These are phyloP conservation scores for Suaeda aralocaspica DNA, from an alignment of 148 eudicot genomes.

Conservation along the genomic window DNA sequence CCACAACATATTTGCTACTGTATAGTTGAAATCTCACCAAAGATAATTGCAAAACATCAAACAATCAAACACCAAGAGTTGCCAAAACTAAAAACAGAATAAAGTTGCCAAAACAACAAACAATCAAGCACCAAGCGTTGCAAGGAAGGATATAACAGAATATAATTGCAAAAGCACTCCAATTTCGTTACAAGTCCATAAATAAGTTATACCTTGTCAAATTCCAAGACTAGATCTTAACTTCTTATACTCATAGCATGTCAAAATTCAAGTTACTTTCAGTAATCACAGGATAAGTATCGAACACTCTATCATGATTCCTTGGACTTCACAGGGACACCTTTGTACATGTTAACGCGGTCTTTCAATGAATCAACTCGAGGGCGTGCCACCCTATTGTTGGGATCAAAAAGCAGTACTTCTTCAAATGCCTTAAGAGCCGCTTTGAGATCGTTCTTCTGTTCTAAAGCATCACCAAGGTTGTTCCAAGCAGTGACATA, in stretches of 20 bases:
- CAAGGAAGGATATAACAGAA: no score
- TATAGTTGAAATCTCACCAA: no score
- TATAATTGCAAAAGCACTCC: no score
- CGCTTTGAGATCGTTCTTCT: slow-evolving; percentile 64
- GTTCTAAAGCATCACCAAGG: slow-evolving; percentile 88
- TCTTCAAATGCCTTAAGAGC: slow-evolving; percentile 94
- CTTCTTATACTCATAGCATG: slow-evolving; percentile 6
- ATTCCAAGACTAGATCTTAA: slow-evolving; percentile 9
- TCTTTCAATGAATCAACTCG: slow-evolving; percentile 68
- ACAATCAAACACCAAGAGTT: no score
- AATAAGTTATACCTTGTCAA: neutral
- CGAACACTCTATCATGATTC: slow-evolving; percentile 29
- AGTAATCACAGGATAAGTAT: neutral
- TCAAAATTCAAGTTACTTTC: slow-evolving; percentile 24
- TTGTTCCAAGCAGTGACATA: slow-evolving; percentile 96
- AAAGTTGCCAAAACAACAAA: no score
- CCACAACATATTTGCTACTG: no score
- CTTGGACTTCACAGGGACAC: slow-evolving; percentile 67
- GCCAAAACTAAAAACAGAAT: no score
- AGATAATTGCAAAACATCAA: no score
- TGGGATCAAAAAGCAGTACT: slow-evolving; percentile 89
- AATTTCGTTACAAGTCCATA: no score
- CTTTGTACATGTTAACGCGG: slow-evolving; percentile 71
- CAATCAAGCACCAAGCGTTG: no score
- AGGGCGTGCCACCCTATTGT: slow-evolving; percentile 81